phyloP scores from a whole-genome alignment of 805 yeast species.

The Kodamaea hsintzibuensis region DNA sequence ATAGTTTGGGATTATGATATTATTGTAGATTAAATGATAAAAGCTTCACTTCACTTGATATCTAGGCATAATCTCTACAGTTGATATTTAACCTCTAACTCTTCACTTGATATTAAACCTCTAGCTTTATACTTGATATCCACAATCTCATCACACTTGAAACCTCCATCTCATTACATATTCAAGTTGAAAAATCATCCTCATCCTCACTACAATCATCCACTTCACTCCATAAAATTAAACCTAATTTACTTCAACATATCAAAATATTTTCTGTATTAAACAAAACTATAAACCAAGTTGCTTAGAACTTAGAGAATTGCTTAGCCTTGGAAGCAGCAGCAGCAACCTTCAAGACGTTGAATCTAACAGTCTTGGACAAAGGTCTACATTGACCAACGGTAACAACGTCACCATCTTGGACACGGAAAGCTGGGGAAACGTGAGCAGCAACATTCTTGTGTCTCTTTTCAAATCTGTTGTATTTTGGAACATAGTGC shows the following conservation, averaged over 20 bases:
- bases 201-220: too few relatives aligned
- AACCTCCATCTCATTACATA: too few relatives aligned
- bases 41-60: too few relatives aligned
- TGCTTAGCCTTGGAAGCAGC: constrained; percentile 89
- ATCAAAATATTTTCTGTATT: neutral
- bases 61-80: too few relatives aligned
- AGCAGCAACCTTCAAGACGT: constrained; percentile 94
- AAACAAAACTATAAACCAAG: constrained; percentile 4
- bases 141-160: too few relatives aligned
- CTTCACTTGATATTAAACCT: too few relatives aligned
- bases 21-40: too few relatives aligned
- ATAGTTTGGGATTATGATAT: too few relatives aligned
- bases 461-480: constrained; percentile 99
- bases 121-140: too few relatives aligned
- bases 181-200: too few relatives aligned
- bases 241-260: neutral
- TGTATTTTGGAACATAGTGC: constrained; percentile 99
- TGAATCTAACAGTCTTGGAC: constrained; percentile 99
- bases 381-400: constrained; percentile 99
- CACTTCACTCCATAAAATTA: too few relatives aligned
- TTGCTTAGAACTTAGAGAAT: constrained; percentile 88
- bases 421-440: constrained; percentile 99
- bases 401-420: constrained; percentile 98
- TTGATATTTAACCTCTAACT: too few relatives aligned
- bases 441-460: constrained; percentile 99